Base-by-base conservation (phyloP, 805 yeast species). In the Cyberlindnera subsufficiens region DNA sequence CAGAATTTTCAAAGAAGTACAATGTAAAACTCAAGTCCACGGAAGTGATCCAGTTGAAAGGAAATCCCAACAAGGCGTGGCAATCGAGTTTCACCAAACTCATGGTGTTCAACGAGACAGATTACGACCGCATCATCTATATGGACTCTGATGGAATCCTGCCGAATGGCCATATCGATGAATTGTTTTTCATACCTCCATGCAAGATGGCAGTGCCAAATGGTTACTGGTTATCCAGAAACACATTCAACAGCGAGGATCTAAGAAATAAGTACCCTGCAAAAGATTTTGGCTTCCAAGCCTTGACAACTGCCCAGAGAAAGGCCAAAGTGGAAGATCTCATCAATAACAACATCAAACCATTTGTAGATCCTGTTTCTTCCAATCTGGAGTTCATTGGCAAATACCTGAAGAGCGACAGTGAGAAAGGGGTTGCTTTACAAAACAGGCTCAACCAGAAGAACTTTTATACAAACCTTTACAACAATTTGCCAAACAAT, bases 81-180 rank as follows among this genome's bases (percentile, higher is more conserved):
- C 46, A 62, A 5, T 62, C 67, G 5, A 72, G 81, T 42, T 74
- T 76, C 49, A 77, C 82, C 1, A 81, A 81, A 52, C 61, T 80
- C 25, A 63, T 69, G 46, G 69, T 76, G 1, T 80, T 80, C 55
- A 66, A 70, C 42, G 67, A 68, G 50, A 58, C 64, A 0, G 68
- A 74, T 29, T 81, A 67, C 53, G 75, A 77, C 20, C 58, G 82
- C 36, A 55, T 81, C 17, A 68, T 81, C n/a, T 79, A 71, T 54
- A 58, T 81, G 51, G 87, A 81, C 56, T 68, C 80, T 9, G 86
- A 80, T 60, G 70, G 80, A 3, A 44, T 58, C 8, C 58, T 68
- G 50, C 51, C 78, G 13, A 47, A 55, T n/a, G 56, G 57, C 9
- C 58, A 68, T 32, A 44, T 78, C 52, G 82, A 77, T 58, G 80